Conservation (phyloP, 2,329 filamentous ascomycete genomes). For the Dryadomyces quercivorus region DNA sequence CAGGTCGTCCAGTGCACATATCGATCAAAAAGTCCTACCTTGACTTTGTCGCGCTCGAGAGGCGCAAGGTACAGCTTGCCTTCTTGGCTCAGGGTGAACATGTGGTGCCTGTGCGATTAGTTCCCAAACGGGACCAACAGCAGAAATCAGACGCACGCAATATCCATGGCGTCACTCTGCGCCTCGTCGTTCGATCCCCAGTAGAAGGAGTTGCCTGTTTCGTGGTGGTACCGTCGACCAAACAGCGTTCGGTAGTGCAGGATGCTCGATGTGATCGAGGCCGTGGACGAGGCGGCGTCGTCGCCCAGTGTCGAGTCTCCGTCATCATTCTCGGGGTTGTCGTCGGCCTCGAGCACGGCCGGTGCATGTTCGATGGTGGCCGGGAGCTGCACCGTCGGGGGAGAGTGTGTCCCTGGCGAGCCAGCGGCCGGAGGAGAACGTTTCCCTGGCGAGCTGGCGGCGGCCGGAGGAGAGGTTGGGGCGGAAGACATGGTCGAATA, state of each 20-base stretch:
- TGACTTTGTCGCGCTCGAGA: constrained; percentile 9
- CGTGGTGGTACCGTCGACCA: constrained; percentile 3
- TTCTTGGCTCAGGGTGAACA: constrained; percentile 13
- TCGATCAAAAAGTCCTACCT: too few species aligned
- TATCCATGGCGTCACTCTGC: constrained; percentile 19
- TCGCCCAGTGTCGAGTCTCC: constrained; percentile 10
- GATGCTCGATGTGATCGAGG: constrained; percentile 5
- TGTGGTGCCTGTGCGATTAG: constrained; percentile 13
- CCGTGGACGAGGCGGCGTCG: constrained; percentile 4
- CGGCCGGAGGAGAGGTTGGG: too few species aligned
- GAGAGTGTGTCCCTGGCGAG: too few species aligned
- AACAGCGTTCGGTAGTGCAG: constrained; percentile 4
- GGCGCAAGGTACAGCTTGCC: constrained; percentile 17
- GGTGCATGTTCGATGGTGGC: too few species aligned
- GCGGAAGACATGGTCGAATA: too few species aligned
- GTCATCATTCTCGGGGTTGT: neutral
- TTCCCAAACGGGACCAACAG: neutral
- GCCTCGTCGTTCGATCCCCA: constrained; percentile 17
- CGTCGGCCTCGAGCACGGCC: too few species aligned
- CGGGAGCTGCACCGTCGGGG: too few species aligned
- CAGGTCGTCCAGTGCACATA: too few species aligned
- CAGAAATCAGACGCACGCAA: constrained; percentile 11
- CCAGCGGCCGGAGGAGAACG: too few species aligned
- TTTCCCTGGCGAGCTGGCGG: too few species aligned
- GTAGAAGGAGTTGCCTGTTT: constrained; percentile 4